These are phyloP conservation scores for Solioccasus polychromus DNA, from an alignment of 768 basidiomycete species.

Conservation along the genomic window DNA sequence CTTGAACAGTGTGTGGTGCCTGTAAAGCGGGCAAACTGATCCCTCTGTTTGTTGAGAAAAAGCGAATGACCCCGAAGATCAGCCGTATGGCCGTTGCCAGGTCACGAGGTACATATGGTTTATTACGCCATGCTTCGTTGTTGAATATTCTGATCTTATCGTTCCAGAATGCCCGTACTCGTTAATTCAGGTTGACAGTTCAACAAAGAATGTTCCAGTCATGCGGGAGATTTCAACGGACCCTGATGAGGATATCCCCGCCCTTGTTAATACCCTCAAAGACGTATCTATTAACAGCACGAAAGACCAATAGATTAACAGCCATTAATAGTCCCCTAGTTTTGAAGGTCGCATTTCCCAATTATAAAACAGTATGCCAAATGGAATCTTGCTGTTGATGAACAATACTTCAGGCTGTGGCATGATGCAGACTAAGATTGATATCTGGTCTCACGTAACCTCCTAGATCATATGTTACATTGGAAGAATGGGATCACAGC, in stretches of 20 bases:
- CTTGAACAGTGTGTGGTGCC: conserved; percentile 55
- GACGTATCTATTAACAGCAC: conserved; percentile 10
- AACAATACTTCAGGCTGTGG: too few species aligned
- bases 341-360: too few species aligned
- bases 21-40: conserved; percentile 60
- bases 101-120: conserved; percentile 39
- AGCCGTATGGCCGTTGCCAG: conserved; percentile 45
- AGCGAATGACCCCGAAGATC: conserved; percentile 33
- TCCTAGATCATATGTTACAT: too few species aligned
- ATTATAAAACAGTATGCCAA: too few species aligned
- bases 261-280: conserved; percentile 11
- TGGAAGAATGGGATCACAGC: too few species aligned
- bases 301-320: not conserved
- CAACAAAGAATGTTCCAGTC: not conserved
- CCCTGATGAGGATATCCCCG: conserved; percentile 3
- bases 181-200: not conserved
- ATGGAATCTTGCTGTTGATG: too few species aligned
- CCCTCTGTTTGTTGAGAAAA: conserved; percentile 50
- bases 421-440: too few species aligned
- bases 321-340: not conserved
- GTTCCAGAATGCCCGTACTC: conserved; percentile 16
- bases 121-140: too few species aligned
- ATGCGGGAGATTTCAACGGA: not conserved
- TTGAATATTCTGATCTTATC: not conserved
- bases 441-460: too few species aligned